Evolutionary conservation across 148 eudicot species (phyloP), one percentile per base, ranked within the genome.

Genomic region (Rhododendron ferrugineum): DNA sequence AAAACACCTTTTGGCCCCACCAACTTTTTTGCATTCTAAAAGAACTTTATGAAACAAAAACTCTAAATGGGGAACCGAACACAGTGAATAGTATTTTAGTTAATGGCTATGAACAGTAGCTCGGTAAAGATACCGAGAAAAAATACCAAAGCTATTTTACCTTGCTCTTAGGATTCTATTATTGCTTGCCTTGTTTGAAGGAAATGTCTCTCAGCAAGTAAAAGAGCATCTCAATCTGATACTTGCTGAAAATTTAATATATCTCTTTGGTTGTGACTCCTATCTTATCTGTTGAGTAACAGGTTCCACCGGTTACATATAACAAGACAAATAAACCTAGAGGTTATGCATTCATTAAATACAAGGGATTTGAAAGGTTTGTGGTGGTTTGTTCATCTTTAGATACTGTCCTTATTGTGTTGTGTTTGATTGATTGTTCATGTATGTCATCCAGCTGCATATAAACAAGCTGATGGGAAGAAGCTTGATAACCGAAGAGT

Each of bases 311-410:
- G 93, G 87, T 93, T 66, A 86, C 90, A 49, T 98, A 97, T 85
- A 94, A 92, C 82, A 92, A 90, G 81, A 87, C 94, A 32, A 97
- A 90, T 87, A 97, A 95, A 85, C 98, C 98, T 22, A 94, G 90
- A 91, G 99, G 99, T 56, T 97, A 97, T 93, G 99, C 97, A 52
- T 97, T 97, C 83, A 93, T 97, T 73, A 98, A 97, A 97, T 84
- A 95, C 98, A 79, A 90, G 99, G n/a, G 99, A 94, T 86, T 95
- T 97, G 99, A 97, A 97, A 97, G 95, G 99, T 97, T 66, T 28
- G 88, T 30, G 11, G 81, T 60, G 23, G 14, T 77, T 23, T 47
- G 6, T 54, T 60, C 36, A 6, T 30, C 6, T 26, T 46, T 73
- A 80, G n/a, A 16, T 30, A n/a, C 50, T 84, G 20, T 52, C 0